Base-by-base conservation (phyloP, 1,139 yeast genomes). In the Sporopachydermia cereana region DNA sequence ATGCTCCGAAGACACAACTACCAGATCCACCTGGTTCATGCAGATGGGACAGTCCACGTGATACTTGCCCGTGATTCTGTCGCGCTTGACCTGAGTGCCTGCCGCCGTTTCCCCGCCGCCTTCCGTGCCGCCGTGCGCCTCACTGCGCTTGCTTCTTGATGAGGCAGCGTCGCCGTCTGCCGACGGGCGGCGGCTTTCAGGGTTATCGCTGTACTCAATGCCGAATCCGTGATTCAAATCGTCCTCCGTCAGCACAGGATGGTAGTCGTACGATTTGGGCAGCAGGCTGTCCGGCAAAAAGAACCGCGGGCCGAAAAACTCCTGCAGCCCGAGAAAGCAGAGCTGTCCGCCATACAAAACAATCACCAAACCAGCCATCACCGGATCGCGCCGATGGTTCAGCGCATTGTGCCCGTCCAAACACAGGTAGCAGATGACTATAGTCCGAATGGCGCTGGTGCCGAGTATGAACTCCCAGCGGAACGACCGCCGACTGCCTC, bases 231-330 rank as follows among this genome's bases (percentile, higher is more conserved):
- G 62, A 56, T 84, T 91, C 45, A 83, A 61, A 56, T 84, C 93
- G 23, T 69, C 68, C 44, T 75, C 68, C 3, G 71, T 68, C 17
- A 84, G 62, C 0, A 78, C 57, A 4, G 84, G 85, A 54, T 84
- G 94, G 57, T 88, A 89, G 54, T 86, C 82, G 57, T 85, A 88
- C 1, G 91, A 78, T 51, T 79, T 75, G 5, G 95, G 93, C 44
- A 86, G 66, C 64, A 79, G 73, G 45, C 72, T 73, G 49, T 77
- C 80, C 30, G 89, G 91, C 39, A 88, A 64, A 72, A 93, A 84
- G 68, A 86, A 86, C 50, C 96, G 69, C 0, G 96, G 77, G 0
- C 95, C 96, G 45, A 83, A 62, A 7, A 70, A 51, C 44, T 74
- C 74, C 58, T 89, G 96, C 9, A 79, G 61, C 45, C 69, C 71